These are phyloP conservation scores for Phlyctochytrium bullatum DNA, from an alignment of 192 early-diverging fungal genomes.

Conservation along the genomic window DNA sequence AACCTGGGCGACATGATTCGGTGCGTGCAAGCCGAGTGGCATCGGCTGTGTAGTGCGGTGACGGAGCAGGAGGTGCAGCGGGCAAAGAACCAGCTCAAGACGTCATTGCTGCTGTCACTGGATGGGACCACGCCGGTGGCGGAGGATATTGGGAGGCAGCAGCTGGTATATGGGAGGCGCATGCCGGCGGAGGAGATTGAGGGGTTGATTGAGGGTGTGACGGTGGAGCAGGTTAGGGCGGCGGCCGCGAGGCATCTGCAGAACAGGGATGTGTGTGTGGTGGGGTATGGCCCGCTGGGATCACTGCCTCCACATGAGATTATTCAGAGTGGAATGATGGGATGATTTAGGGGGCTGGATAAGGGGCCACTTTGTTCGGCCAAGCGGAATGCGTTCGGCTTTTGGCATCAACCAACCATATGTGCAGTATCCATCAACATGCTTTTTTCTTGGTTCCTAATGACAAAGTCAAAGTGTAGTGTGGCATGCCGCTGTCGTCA, in stretches of 20 bases:
- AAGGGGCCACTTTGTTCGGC: too few relatives aligned
- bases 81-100: slow-evolving; percentile 99
- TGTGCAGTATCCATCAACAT: too few relatives aligned
- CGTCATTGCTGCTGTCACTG: slow-evolving; percentile 80
- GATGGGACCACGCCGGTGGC: slow-evolving; percentile 94
- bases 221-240: slow-evolving; percentile 81
- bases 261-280: slow-evolving; percentile 79
- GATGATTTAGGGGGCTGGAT: too few relatives aligned
- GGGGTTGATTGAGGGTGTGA: slow-evolving; percentile 77
- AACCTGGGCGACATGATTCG: slow-evolving; percentile 84
- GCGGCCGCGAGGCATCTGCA: slow-evolving; percentile 86
- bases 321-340: too few relatives aligned
- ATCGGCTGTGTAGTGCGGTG: slow-evolving; percentile 78
- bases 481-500: too few relatives aligned
- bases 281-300: slow-evolving; percentile 89
- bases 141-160: slow-evolving; percentile 97
- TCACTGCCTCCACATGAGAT: too few relatives aligned
- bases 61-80: slow-evolving; percentile 90
- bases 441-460: too few relatives aligned
- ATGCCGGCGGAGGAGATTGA: slow-evolving; percentile 88
- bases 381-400: too few relatives aligned
- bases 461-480: too few relatives aligned
- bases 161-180: slow-evolving; percentile 89
- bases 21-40: slow-evolving; percentile 91
- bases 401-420: too few relatives aligned